phyloP scores from a whole-genome alignment of 129 eudicot species.

The Pittosporum tobira region DNA sequence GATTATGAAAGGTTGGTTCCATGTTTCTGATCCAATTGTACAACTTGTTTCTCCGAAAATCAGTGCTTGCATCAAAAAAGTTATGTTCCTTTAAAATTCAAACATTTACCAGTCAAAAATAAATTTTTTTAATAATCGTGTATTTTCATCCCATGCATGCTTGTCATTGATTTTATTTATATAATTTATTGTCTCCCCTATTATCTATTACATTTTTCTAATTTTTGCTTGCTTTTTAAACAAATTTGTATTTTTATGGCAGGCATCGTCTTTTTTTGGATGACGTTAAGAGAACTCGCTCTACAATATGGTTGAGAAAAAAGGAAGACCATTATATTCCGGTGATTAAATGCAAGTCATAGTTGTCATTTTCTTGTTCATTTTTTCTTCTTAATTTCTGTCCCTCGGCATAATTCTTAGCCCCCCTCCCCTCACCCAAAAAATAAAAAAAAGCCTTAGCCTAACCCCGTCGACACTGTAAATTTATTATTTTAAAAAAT shows the following conservation, averaged over 20 bases:
- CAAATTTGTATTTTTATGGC: background rate
- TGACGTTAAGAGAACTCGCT: constrained; percentile 54
- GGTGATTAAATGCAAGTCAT: constrained; percentile 26
- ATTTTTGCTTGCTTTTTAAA: background rate
- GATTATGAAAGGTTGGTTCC: constrained; percentile 63
- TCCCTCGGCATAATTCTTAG: too few species aligned
- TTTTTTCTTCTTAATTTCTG: background rate
- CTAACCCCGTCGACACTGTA: too few species aligned
- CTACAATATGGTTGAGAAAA: constrained; percentile 52
- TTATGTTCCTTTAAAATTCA: too few species aligned
- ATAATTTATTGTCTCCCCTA: too few species aligned
- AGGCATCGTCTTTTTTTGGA: constrained; percentile 5
- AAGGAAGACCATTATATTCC: constrained; percentile 33
- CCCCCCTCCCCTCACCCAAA: too few species aligned
- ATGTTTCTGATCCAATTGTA: background rate
- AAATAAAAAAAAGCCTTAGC: too few species aligned
- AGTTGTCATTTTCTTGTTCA: background rate
- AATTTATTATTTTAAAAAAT: too few species aligned
- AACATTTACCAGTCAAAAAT: too few species aligned
- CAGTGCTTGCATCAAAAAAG: background rate
- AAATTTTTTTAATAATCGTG: too few species aligned
- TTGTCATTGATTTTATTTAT: too few species aligned
- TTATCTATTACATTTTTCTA: too few species aligned
- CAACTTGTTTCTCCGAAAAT: background rate
- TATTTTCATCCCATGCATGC: too few species aligned